Evolutionary conservation across 1,139 yeast genomes (phyloP), one percentile per base, ranked within the genome.

Genomic region (Sugiyamaella paludigena): DNA sequence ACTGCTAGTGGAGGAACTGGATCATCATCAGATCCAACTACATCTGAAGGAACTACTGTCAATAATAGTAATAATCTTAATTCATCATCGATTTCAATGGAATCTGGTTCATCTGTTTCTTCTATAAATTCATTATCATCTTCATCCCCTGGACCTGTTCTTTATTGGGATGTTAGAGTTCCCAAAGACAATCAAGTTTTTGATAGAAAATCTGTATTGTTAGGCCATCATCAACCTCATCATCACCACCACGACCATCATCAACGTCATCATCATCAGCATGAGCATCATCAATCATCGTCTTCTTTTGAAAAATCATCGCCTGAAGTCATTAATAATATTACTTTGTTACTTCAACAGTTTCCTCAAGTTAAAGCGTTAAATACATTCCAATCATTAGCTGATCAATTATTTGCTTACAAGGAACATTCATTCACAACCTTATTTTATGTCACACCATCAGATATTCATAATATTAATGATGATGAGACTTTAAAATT

Each of bases 351-450:
- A 10, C 44, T 48, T 13, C 46, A 40, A 11, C 45, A 45, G 13
- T 48, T 48, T 24, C 40, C 40, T 29, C 40, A 42, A 35, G 49
- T 49, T 9, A 37, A 28, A 3, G 36, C 39, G 9, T n/a, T 49
- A 28, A 40, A 34, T 24, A 29, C 26, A 15, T 40, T 48, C 38
- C 47, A 40, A 13, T 32, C 46, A 2, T 36, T 49, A 31, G 47
- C 47, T 13, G 26, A 46, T 10, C 48, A 49, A 27, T 36, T 49
- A 15, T 49, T 49, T 31, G 49, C 52, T 15, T 49, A 49, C 37
- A 43, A 42, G 26, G 48, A 45, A 24, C 16, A n/a, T 11, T 39
- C 44, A 19, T 48, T 48, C 30, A 40, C 45, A 15, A 48, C 51
- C 7, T 38, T 48, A 24, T 35, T 48, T 10, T 48, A 48, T 34